Evolutionary conservation across 305 asterid genomes (phyloP).

Genomic region (Rubia peregrina): DNA sequence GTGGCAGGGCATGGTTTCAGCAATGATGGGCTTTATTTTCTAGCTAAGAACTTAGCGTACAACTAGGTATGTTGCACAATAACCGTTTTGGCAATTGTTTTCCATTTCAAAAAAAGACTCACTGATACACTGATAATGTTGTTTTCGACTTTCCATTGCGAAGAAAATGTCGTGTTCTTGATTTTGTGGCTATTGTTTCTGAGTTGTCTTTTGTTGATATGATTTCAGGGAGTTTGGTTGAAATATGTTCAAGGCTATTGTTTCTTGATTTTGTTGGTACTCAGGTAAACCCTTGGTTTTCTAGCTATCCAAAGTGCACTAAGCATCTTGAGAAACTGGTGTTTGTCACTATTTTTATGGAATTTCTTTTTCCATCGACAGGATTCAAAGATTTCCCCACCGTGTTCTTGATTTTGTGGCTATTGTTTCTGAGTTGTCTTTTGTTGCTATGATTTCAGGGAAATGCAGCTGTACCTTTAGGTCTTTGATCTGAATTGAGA

Average conservation of each 20-base stretch:
- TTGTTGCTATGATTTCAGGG: slow-evolving; percentile 23
- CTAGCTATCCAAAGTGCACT: too few species aligned
- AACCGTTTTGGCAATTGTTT: neutral
- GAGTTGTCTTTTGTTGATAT: slow-evolving; percentile 15
- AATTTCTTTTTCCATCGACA: slow-evolving; percentile 25
- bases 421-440: neutral
- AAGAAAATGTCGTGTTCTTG: slow-evolving; percentile 2
- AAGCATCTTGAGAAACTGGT: too few species aligned
- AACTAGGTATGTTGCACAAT: slow-evolving; percentile 48
- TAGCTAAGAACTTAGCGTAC: slow-evolving; percentile 92
- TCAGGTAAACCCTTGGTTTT: too few species aligned
- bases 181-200: slow-evolving; percentile 1
- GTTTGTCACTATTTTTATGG: slow-evolving; percentile 11
- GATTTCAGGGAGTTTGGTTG: slow-evolving; percentile 39
- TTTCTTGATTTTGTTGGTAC: too few species aligned
- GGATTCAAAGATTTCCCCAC: slow-evolving; percentile 73
- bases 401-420: neutral
- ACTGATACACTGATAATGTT: slow-evolving; percentile 20
- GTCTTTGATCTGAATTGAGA: neutral
- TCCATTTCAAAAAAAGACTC: slow-evolving; percentile 24
- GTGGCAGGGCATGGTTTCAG: too few species aligned
- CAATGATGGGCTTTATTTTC: slow-evolving; percentile 30
- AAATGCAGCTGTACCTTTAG: neutral
- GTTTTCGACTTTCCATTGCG: slow-evolving; percentile 1
- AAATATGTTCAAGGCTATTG: slow-evolving; percentile 25